Evolutionary conservation across 371 early-diverging fungal genomes (phyloP).

Genomic region (Mortierella sp.): DNA sequence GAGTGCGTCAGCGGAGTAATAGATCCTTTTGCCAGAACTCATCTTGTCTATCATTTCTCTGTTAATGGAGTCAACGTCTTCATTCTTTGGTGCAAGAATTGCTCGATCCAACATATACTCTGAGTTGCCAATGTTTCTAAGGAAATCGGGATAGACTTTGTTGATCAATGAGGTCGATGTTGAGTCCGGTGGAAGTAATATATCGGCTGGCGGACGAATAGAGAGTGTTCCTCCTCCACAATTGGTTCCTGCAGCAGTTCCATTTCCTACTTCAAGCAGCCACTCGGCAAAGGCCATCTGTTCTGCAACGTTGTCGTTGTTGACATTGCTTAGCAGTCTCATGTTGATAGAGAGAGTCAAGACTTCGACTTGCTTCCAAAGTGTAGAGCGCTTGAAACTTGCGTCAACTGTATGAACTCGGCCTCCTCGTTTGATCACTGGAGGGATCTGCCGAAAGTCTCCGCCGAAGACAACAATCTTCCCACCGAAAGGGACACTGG

Average conservation of each 20-base stretch:
- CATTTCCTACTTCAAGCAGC: slow-evolving; percentile 4
- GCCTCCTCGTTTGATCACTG: slow-evolving; percentile 17
- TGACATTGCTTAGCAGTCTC: slow-evolving; percentile 1
- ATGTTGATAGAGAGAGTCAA: slow-evolving; percentile 8
- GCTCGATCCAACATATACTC: too few species aligned
- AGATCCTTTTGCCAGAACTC: too few species aligned
- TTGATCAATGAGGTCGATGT: too few species aligned
- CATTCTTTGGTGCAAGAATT: too few species aligned
- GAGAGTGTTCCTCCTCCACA: too few species aligned
- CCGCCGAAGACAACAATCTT: slow-evolving; percentile 26
- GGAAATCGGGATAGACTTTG: too few species aligned
- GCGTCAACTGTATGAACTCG: slow-evolving; percentile 3
- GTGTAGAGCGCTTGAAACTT: background rate
- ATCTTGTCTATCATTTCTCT: too few species aligned
- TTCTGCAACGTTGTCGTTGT: background rate
- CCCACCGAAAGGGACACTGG: slow-evolving; percentile 50
- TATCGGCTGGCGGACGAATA: too few species aligned
- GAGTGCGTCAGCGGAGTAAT: too few species aligned
- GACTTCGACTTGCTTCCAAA: background rate
- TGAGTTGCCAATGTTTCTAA: too few species aligned
- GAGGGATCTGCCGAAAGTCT: slow-evolving; percentile 39
- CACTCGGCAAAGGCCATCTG: slow-evolving; percentile 1
- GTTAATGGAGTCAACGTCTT: too few species aligned
- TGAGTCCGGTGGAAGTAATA: too few species aligned
- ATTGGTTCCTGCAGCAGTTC: background rate